A percentile compares a stretch with the other conserved stretches of the same genome.
These are phyloP conservation scores for Meyerozyma sp. DNA, from an alignment of 1,139 yeast species.

Conservation along the genomic window DNA sequence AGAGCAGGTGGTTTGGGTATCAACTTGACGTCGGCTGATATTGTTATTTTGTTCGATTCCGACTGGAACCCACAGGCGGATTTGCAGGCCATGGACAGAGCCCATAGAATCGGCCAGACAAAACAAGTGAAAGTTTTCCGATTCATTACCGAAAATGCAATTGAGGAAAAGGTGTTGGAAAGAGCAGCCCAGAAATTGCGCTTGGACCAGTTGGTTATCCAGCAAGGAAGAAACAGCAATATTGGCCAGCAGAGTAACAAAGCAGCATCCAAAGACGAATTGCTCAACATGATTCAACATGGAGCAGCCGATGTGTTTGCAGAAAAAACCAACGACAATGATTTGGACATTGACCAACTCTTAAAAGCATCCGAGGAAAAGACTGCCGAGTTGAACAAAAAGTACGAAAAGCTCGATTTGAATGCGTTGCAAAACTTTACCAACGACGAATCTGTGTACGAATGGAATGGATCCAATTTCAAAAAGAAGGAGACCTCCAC, in stretches of 20 bases:
- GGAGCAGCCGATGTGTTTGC: conserved; percentile 68
- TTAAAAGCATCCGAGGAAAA: conserved; percentile 58
- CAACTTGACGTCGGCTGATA: conserved; percentile 70
- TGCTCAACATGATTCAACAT: conserved; percentile 73
- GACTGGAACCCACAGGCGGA: conserved; percentile 91
- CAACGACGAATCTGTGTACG: conserved; percentile 64
- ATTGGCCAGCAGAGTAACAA: conserved; percentile 33
- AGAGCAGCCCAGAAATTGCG: conserved; percentile 76
- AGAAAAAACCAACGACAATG: conserved; percentile 27
- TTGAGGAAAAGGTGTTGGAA: conserved; percentile 76
- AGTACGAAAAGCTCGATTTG: conserved; percentile 61
- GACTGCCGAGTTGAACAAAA: conserved; percentile 57
- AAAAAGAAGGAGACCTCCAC: conserved; percentile 54
- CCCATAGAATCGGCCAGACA: conserved; percentile 82
- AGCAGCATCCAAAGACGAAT: conserved; percentile 60
- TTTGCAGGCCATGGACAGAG: conserved; percentile 85
- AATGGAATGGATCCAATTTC: conserved; percentile 82
- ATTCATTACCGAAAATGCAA: conserved; percentile 73
- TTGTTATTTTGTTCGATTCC: conserved; percentile 68
- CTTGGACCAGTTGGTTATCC: conserved; percentile 76
- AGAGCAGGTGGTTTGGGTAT: conserved; percentile 89
- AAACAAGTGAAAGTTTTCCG: conserved; percentile 76
- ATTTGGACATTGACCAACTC: conserved; percentile 59
- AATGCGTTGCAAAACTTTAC: conserved; percentile 74
- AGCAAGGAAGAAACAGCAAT: conserved; percentile 56